These are phyloP conservation scores for Xanthoparmelia taractica DNA, from an alignment of 495 filamentous ascomycete species.

Conservation along the genomic window DNA sequence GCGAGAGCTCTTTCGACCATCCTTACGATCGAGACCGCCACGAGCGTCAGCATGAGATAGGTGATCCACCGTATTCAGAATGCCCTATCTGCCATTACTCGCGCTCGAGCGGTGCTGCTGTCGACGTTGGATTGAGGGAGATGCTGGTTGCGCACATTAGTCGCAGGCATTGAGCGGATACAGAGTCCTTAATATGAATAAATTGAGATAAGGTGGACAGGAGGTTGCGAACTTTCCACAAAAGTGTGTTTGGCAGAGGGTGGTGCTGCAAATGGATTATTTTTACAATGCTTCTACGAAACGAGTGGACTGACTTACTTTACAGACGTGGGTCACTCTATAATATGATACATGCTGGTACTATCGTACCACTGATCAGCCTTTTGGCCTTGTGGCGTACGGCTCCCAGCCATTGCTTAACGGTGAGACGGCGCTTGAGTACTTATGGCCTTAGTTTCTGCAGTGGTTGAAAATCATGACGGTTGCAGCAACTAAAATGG, in stretches of 20 bases:
- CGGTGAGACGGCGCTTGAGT: background rate
- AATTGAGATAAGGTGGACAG: background rate
- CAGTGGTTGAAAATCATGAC: too few relatives aligned
- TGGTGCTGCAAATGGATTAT: background rate
- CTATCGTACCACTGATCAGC: too few relatives aligned
- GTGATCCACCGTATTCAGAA: background rate
- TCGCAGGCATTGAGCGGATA: background rate
- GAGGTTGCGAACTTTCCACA: background rate
- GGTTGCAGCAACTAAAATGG: too few relatives aligned
- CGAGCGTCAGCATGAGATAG: background rate
- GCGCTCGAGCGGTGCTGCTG: background rate
- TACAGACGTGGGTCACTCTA: too few relatives aligned
- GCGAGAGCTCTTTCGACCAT: background rate
- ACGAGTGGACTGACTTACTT: too few relatives aligned
- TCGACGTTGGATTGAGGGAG: background rate
- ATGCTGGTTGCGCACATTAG: background rate
- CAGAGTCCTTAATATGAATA: background rate
- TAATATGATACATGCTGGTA: too few relatives aligned
- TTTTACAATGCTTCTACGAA: too few relatives aligned
- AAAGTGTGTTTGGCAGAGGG: background rate
- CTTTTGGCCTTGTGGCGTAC: too few relatives aligned
- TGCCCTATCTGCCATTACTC: background rate
- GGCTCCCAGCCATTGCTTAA: too few relatives aligned
- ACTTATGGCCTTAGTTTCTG: too few relatives aligned
- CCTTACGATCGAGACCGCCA: background rate